A percentile compares a stretch with the other conserved stretches of the same genome.
phyloP scores from a whole-genome alignment of 2,329 filamentous ascomycete species.

The Colletotrichum musae region DNA sequence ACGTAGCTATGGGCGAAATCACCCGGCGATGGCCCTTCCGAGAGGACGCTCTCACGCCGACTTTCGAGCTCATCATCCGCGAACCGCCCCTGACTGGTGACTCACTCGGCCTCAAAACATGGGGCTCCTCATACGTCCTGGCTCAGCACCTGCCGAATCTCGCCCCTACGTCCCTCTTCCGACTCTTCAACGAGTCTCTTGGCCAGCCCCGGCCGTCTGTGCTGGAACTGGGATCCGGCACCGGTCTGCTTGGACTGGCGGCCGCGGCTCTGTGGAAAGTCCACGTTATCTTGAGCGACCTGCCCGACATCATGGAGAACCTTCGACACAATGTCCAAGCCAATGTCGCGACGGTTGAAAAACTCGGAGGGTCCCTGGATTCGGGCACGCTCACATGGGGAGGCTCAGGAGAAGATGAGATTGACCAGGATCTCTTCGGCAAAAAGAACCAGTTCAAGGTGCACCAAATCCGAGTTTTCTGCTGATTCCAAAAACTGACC shows the following conservation, averaged over 20 bases:
- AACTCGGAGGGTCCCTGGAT: slow-evolving; percentile 69
- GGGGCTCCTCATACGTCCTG: slow-evolving; percentile 91
- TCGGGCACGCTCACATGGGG: slow-evolving; percentile 84
- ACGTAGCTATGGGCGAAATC: slow-evolving; percentile 69
- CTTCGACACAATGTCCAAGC: slow-evolving; percentile 78
- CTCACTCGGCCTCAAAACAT: slow-evolving; percentile 93
- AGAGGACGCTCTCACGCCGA: slow-evolving; percentile 49
- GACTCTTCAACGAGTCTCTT: slow-evolving; percentile 58
- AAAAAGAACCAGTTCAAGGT: slow-evolving; percentile 67
- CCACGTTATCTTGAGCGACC: slow-evolving; percentile 82
- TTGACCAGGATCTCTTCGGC: slow-evolving; percentile 61
- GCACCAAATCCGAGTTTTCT: slow-evolving; percentile 27
- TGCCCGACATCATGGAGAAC: slow-evolving; percentile 88
- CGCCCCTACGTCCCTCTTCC: slow-evolving; percentile 59
- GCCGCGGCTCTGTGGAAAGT: slow-evolving; percentile 80
- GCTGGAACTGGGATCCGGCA: slow-evolving; percentile 91
- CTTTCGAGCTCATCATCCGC: slow-evolving; percentile 78
- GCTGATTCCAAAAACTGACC: not conserved
- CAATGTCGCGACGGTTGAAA: slow-evolving; percentile 72
- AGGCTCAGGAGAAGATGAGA: slow-evolving; percentile 57
- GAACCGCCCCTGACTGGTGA: slow-evolving; percentile 92
- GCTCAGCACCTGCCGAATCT: slow-evolving; percentile 77
- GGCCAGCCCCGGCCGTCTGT: slow-evolving; percentile 54
- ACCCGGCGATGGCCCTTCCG: slow-evolving; percentile 68
- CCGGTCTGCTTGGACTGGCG: slow-evolving; percentile 89